Evolutionary conservation across 1,139 yeast species (phyloP).

Genomic region (Hyphopichia buzzinii): DNA sequence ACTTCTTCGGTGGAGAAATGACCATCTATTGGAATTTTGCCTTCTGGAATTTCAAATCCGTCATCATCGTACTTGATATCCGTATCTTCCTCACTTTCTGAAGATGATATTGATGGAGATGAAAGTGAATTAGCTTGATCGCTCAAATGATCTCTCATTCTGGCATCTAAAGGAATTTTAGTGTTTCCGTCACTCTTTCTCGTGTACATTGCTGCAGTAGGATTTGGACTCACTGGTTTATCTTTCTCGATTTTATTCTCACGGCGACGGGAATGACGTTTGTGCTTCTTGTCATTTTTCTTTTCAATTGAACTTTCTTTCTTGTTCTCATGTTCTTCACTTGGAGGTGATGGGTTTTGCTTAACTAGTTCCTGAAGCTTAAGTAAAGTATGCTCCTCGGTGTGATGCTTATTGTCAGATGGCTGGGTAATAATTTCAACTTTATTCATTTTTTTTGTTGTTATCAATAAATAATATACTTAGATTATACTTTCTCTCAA

Average conservation of each 20-base stretch:
- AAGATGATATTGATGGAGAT: conserved; percentile 2
- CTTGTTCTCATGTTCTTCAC: conserved; percentile 4
- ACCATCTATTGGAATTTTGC: conserved; percentile 41
- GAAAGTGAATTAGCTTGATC: not conserved
- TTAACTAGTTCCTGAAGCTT: conserved; percentile 16
- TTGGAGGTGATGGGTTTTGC: conserved; percentile 9
- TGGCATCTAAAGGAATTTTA: not conserved
- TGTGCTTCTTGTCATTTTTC: conserved; percentile 3
- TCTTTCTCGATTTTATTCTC: not conserved
- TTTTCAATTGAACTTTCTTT: conserved; percentile 3
- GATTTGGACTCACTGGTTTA: not conserved
- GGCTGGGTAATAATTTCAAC: conserved; percentile 23
- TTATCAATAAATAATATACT: too few relatives aligned
- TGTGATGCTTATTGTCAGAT: not conserved
- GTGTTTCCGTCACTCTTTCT: not conserved
- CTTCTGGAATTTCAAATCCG: conserved; percentile 38
- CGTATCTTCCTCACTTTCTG: conserved; percentile 6
- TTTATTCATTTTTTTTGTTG: conserved; percentile 7
- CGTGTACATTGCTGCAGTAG: not conserved
- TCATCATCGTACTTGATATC: conserved; percentile 25
- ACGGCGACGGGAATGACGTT: not conserved
- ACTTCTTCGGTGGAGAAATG: conserved; percentile 39
- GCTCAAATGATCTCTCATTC: not conserved
- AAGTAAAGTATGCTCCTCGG: conserved; percentile 11
- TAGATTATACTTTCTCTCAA: too few relatives aligned